phyloP scores from a whole-genome alignment of 768 basidiomycete species.

The Trametopsis cervina region DNA sequence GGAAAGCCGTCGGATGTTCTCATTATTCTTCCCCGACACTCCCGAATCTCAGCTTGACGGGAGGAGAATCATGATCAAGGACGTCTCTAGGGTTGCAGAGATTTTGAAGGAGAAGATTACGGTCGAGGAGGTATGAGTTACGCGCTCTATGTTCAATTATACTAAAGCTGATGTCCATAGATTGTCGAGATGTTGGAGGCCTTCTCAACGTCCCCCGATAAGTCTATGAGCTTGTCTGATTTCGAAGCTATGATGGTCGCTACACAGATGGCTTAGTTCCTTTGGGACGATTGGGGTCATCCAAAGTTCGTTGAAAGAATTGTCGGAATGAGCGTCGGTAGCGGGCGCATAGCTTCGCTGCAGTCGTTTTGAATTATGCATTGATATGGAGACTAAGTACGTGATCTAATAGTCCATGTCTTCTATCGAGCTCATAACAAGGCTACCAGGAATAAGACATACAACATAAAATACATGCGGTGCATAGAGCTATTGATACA shows the following conservation, averaged over 20 bases:
- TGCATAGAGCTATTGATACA: background rate
- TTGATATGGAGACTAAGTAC: no score
- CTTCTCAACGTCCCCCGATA: constrained; percentile 66
- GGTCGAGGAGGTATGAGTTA: constrained; percentile 57
- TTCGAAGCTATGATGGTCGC: constrained; percentile 72
- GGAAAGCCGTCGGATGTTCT: constrained; percentile 52
- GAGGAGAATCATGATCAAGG: constrained; percentile 58
- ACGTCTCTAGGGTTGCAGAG: constrained; percentile 53
- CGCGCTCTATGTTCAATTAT: constrained; percentile 6
- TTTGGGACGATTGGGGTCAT: no score
- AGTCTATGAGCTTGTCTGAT: constrained; percentile 58
- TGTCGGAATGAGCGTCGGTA: no score
- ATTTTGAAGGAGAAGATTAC: constrained; percentile 67
- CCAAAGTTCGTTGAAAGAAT: no score
- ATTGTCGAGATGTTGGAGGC: constrained; percentile 75
- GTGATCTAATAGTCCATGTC: no score
- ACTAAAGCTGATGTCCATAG: constrained; percentile 29
- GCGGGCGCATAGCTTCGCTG: no score
- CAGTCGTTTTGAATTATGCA: no score
- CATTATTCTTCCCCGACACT: constrained; percentile 65
- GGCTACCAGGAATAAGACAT: background rate
- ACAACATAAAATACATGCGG: background rate
- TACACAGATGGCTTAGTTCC: constrained; percentile 46
- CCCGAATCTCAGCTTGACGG: constrained; percentile 36
- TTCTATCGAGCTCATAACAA: no score